These are phyloP conservation scores for Kalmusia sp. DNA, from an alignment of 2,329 filamentous ascomycete species.

Conservation along the genomic window DNA sequence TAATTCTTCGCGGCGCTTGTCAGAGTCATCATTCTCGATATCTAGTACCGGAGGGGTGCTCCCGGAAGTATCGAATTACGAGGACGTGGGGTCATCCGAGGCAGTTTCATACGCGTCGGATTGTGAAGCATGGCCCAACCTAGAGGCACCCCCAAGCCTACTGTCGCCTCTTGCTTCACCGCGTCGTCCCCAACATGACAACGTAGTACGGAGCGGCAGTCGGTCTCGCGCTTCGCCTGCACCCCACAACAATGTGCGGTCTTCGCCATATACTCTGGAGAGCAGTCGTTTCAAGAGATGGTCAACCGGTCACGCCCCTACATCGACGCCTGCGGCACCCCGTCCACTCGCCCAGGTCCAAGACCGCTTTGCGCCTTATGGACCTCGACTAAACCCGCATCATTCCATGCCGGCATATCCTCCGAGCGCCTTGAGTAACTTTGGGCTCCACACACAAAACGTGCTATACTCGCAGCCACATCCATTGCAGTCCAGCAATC, in stretches of 20 bases:
- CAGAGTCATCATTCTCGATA: constrained; percentile 76
- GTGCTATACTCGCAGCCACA: constrained; percentile 51
- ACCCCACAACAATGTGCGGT: constrained; percentile 70
- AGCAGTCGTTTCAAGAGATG: constrained; percentile 73
- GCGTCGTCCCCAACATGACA: constrained; percentile 65
- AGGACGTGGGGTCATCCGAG: constrained; percentile 74
- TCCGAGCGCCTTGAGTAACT: constrained; percentile 38
- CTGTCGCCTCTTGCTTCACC: constrained; percentile 77
- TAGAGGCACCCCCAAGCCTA: constrained; percentile 71
- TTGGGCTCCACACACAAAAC: constrained; percentile 42
- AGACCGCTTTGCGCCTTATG: constrained; percentile 67
- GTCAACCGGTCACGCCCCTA: constrained; percentile 70
- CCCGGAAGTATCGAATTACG: constrained; percentile 74
- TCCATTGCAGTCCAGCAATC: constrained; percentile 60
- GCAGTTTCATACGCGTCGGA: constrained; percentile 66
- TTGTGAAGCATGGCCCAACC: constrained; percentile 72
- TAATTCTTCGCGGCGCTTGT: constrained; percentile 68
- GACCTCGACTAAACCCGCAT: constrained; percentile 60
- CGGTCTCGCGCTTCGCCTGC: constrained; percentile 75
- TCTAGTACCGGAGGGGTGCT: constrained; percentile 66
- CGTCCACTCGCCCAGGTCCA: constrained; percentile 64
- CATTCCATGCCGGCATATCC: constrained; percentile 48
- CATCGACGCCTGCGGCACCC: constrained; percentile 66
- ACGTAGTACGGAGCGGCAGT: constrained; percentile 59
- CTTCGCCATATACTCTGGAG: constrained; percentile 75